Base-by-base conservation (phyloP, 2,329 filamentous ascomycete species). In the Magnaporthales sp. region DNA sequence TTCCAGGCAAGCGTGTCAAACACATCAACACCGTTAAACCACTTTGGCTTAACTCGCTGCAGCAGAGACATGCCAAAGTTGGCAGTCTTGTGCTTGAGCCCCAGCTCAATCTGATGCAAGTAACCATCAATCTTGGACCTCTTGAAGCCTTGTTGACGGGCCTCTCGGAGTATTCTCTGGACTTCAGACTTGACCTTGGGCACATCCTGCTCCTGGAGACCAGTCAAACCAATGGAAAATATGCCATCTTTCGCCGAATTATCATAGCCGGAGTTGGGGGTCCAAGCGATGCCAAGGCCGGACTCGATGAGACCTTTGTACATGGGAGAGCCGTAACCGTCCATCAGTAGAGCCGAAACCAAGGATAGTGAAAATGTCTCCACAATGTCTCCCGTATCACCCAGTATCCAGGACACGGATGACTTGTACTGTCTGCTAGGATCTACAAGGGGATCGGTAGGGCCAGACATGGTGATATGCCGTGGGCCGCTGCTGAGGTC, bases 21-120 rank as follows among this genome's bases (percentile, higher is more conserved):
- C 0, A 95, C 94, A 75, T 98, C 92, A 3, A 93, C 88, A 5
- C 94, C 95, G 67, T 95, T 96, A 78, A 99, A 98, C 95, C 95
- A 99, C 68, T 91, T 89, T 1, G 92, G 90, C 74, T 96, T 91
- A 8, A 97, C 83, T 58, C 94, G 88, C 72, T 97, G 92, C 77
- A 99, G 87, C 66, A 98, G 86, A 22, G 89, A 89, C 83, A 97
- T 92, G 15, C 95, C 95, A 74, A 99, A 99, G 73, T 91, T 93
- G 66, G 95, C 92, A 0, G 93, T 97, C 82, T 98, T 98, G 80
- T 99, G 93, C 79, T 97, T 97, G 63, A 98, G 80, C 0, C 89
- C 85, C n/a, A 99, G 84, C 75, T 99, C 95, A 4, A 98, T 80
- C 76, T 98, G 94, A 76, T 99, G 95, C 66, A 99, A 83, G 69